Evolutionary conservation across 2,329 filamentous ascomycete species (phyloP), one percentile per base, ranked within the genome.

Genomic region (Neonectria coccinea): DNA sequence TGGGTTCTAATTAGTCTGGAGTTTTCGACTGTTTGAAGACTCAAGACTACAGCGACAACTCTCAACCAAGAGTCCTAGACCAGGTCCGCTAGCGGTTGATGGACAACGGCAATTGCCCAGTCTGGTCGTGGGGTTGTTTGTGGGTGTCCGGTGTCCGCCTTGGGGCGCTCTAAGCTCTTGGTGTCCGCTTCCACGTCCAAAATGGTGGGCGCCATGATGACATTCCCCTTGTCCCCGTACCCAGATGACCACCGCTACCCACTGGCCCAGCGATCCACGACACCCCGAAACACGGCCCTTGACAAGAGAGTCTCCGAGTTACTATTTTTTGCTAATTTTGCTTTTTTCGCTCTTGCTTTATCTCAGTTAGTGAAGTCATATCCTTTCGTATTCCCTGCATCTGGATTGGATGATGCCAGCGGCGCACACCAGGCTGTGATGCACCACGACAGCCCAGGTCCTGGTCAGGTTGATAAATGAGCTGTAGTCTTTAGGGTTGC

Each of bases 191-290:
- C 16, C 16, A n/a, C n/a, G 47, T 50, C 25, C 25, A 31, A 31
- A 31, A 16, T 18, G 39, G 54, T 54, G 61, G 62, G 65, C 51
- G 55, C 57, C 61, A 68, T 65, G 61, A 69, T 72, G 70, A 68
- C 70, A 64, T 68, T 52, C 36, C 58, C 56, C 56, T 59, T 16
- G 56, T 64, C 56, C 61, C 61, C 61, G 33, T 56, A 64, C 61
- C 61, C 61, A 64, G 61, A 50, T 48, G 50, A 22, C 54, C 48
- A 39, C 56, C 22, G 61, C 39, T 53, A 39, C 29, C 54, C 56
- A 59, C 56, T 59, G n/a, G 27, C 47, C 39, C 45, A 50, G 22
- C 39, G 54, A 63, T 62, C 55, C 60, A 59, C 51, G 51, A 64
- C 45, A 48, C 44, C 53, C 59, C 53, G 44, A 41, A 41, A 47